Percentiles rank a stretch among this genome's conserved stretches.
Conservation (phyloP, 306 rosid genomes). For the Trifolium subterraneum region DNA sequence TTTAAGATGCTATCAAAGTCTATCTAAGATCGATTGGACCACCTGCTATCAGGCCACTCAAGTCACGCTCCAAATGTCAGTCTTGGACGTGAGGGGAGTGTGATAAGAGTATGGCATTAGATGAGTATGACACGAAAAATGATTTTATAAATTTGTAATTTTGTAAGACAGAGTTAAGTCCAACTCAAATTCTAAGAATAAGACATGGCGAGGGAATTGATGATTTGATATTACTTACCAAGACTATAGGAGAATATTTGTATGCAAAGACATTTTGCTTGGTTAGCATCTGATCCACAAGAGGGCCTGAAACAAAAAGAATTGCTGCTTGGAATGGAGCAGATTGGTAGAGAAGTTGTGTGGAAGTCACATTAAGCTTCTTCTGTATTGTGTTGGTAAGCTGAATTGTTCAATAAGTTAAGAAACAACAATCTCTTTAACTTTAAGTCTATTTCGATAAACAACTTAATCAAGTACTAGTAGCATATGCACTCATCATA, state of each 20-base stretch:
- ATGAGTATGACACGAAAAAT: too few species aligned
- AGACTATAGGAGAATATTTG: conserved; percentile 79
- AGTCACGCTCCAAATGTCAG: too few species aligned
- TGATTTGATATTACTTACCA: conserved; percentile 58
- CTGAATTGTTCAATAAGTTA: conserved; percentile 64
- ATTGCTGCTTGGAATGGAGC: conserved; percentile 98
- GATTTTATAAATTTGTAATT: too few species aligned
- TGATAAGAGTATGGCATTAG: too few species aligned
- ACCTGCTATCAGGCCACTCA: too few species aligned
- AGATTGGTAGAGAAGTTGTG: conserved; percentile 92
- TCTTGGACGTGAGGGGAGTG: too few species aligned
- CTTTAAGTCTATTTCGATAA: too few species aligned
- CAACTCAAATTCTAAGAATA: too few species aligned
- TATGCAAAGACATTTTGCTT: conserved; percentile 78
- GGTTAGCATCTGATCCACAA: conserved; percentile 85
- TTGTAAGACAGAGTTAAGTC: too few species aligned
- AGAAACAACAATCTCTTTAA: conserved; percentile 42
- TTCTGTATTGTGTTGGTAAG: conserved; percentile 97
- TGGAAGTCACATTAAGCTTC: conserved; percentile 91
- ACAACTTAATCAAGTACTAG: neutral
- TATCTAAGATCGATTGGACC: too few species aligned
- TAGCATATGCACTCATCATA: neutral
- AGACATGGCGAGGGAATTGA: neutral
- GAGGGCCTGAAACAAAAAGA: conserved; percentile 90
- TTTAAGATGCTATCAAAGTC: too few species aligned